These are phyloP conservation scores for Cyclotella atomus DNA, from an alignment of 108 stramenopile genomes.

Conservation along the genomic window DNA sequence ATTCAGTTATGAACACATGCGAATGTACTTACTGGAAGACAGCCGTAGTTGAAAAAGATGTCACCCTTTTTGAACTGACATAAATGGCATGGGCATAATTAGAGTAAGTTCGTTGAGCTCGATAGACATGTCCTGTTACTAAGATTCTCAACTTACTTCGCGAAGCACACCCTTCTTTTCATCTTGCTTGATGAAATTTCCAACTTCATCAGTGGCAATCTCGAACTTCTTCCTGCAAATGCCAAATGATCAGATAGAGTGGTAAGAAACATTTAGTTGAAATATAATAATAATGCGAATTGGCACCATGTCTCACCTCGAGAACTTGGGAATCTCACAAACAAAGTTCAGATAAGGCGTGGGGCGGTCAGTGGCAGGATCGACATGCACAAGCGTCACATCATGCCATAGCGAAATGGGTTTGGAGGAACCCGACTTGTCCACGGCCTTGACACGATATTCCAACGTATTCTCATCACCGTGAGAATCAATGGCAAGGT, in stretches of 20 bases:
- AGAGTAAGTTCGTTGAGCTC: too few relatives aligned
- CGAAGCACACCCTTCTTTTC: conserved; percentile 92
- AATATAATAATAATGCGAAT: conserved; percentile 5
- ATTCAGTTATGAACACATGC: background rate
- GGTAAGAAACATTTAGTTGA: too few relatives aligned
- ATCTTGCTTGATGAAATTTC: conserved; percentile 98
- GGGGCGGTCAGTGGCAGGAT: conserved; percentile 63
- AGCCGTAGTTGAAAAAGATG: conserved; percentile 99
- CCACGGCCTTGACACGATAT: conserved; percentile 82
- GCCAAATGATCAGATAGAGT: too few relatives aligned
- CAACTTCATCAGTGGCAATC: conserved; percentile 94
- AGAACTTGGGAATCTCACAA: conserved; percentile 97
- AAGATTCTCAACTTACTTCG: conserved; percentile 81
- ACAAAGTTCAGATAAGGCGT: conserved; percentile 92
- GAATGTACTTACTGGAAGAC: conserved; percentile 81
- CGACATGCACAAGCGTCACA: conserved; percentile 76
- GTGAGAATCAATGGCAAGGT: conserved; percentile 54
- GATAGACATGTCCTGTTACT: too few relatives aligned
- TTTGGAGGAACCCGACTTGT: conserved; percentile 55
- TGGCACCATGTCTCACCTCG: conserved; percentile 62
- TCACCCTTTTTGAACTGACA: conserved; percentile 90
- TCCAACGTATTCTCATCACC: conserved; percentile 81
- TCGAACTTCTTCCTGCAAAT: conserved; percentile 90
- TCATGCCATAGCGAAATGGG: conserved; percentile 92
- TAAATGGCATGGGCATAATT: background rate